These are phyloP conservation scores for Sugiyamaella chiloensis DNA, from an alignment of 805 yeast genomes.

Conservation along the genomic window DNA sequence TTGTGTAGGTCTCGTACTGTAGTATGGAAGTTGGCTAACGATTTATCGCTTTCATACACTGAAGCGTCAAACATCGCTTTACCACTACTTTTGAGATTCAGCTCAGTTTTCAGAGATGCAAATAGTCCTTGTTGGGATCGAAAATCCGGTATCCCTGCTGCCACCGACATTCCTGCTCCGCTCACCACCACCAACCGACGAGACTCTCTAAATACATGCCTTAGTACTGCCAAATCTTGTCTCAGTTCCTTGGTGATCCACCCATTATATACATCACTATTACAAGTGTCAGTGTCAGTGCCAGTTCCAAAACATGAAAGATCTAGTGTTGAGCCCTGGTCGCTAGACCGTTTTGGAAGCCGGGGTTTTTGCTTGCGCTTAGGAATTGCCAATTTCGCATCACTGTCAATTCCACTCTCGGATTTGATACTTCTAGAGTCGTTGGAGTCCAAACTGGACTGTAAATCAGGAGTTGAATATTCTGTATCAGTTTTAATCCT, in stretches of 20 bases:
- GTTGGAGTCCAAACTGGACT: too few species aligned
- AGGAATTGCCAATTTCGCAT: too few species aligned
- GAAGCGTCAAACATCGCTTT: slow-evolving; percentile 77
- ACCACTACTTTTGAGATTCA: slow-evolving; percentile 45
- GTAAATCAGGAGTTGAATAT: too few species aligned
- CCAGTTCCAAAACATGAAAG: slow-evolving; percentile 1
- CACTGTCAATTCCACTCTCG: too few species aligned
- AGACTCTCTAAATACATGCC: slow-evolving; percentile 52
- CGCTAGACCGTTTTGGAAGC: slow-evolving; percentile 15
- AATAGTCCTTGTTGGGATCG: slow-evolving; percentile 72
- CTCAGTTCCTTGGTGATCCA: slow-evolving; percentile 10
- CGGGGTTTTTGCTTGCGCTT: slow-evolving; percentile 15
- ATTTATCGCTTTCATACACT: slow-evolving; percentile 62
- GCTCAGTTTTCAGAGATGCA: slow-evolving; percentile 43
- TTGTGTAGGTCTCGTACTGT: slow-evolving; percentile 63
- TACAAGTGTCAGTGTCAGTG: not conserved
- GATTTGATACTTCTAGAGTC: too few species aligned
- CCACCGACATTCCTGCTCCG: slow-evolving; percentile 91
- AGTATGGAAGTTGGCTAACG: slow-evolving; percentile 64
- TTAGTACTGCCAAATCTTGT: slow-evolving; percentile 43
- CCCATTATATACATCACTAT: not conserved
- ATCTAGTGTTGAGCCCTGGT: slow-evolving; percentile 14
- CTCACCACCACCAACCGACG: slow-evolving; percentile 62
- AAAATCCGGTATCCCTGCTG: slow-evolving; percentile 88
- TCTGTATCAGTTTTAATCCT: too few species aligned